phyloP scores from a whole-genome alignment of 192 early-diverging fungal species.

The Nowakowskiella sp. region DNA sequence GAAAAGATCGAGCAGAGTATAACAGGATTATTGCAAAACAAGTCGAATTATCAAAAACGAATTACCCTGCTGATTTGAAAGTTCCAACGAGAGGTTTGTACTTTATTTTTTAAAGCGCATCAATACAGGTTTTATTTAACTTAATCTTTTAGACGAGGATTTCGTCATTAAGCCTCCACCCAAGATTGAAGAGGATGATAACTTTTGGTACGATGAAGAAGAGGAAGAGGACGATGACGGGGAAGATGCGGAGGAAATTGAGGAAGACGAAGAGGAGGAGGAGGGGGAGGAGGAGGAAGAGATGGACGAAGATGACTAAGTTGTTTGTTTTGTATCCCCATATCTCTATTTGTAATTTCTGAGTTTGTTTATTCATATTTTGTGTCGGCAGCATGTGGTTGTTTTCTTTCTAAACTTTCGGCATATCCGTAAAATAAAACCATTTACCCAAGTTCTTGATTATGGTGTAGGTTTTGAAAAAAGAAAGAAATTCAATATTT shows the following conservation, averaged over 20 bases:
- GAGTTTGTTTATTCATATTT: too few species aligned
- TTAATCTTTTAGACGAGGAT: not conserved
- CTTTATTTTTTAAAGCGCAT: too few species aligned
- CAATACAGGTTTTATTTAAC: too few species aligned
- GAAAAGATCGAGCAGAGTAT: slow-evolving; percentile 33
- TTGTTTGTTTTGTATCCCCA: not conserved
- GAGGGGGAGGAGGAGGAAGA: not conserved
- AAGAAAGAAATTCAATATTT: too few species aligned
- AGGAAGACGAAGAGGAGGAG: too few species aligned
- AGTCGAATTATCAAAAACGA: slow-evolving; percentile 41
- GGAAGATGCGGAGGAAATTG: too few species aligned
- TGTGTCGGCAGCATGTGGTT: too few species aligned
- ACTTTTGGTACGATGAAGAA: slow-evolving; percentile 2
- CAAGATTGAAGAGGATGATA: not conserved
- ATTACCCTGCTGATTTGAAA: slow-evolving; percentile 42
- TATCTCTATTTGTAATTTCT: not conserved
- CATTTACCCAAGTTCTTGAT: too few species aligned
- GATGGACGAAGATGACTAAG: slow-evolving; percentile 4
- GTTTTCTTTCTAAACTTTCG: too few species aligned
- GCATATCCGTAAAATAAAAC: too few species aligned
- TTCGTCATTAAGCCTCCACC: slow-evolving; percentile 3
- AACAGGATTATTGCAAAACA: slow-evolving; percentile 32
- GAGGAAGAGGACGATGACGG: not conserved
- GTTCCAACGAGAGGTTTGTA: slow-evolving; percentile 38
- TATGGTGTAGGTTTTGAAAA: too few species aligned